These are phyloP conservation scores for Cymbidium sinense DNA, from an alignment of 106 monocot genomes.

Conservation along the genomic window DNA sequence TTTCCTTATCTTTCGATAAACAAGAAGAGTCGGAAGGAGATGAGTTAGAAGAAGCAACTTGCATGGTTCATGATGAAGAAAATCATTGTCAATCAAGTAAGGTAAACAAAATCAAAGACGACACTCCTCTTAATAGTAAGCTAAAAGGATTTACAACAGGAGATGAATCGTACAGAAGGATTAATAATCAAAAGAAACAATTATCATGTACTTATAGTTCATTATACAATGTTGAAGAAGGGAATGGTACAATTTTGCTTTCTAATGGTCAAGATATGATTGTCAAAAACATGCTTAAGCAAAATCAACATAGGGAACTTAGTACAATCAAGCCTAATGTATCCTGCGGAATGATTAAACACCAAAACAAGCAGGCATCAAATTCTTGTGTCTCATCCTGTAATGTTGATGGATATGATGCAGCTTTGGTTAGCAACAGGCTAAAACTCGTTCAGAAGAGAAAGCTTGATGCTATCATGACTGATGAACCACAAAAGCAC, in stretches of 20 bases:
- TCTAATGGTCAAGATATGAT: not conserved
- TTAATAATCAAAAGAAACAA: not conserved
- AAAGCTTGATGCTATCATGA: constrained; percentile 10
- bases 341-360: not conserved
- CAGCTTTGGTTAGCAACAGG: not conserved
- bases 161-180: not conserved
- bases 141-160: not conserved
- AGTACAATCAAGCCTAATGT: not conserved
- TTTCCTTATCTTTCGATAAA: constrained; percentile 17
- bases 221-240: constrained; percentile 8
- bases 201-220: not conserved
- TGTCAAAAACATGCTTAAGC: constrained; percentile 7
- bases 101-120: not conserved
- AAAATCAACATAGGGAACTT: not conserved
- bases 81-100: not conserved
- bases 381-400: not conserved
- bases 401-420: not conserved
- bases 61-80: not conserved
- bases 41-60: not conserved
- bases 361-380: not conserved
- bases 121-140: not conserved
- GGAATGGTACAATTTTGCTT: not conserved
- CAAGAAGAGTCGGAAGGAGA: constrained; percentile 14
- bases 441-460: not conserved
- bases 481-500: not conserved